Evolutionary conservation across 805 yeast species (phyloP), one percentile per base, ranked within the genome.

Genomic region (Ogataea nakhonphanomensis): DNA sequence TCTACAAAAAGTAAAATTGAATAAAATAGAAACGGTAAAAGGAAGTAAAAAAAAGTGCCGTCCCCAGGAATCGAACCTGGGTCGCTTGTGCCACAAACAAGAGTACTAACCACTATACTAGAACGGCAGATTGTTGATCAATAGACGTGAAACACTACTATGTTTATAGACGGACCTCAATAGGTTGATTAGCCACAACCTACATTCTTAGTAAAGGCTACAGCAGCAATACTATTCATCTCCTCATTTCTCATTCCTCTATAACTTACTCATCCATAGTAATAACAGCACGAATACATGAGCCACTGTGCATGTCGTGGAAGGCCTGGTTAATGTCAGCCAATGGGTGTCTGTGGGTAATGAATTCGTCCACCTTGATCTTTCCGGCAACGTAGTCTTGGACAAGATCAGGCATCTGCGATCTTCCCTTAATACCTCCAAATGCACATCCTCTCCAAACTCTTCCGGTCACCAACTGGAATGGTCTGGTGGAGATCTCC

Each of bases 401-500:
- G 43, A 93, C 95, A 43, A 90, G 74, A 14, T 80, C 87, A 36
- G 95, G 97, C 72, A 93, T 77, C 71, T 93, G 96, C 29, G 96
- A 63, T 73, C 97, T 84, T 62, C 99, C 98, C 71, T 93, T 93
- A 61, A 93, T 89, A 65, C 98, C 99, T 58, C 99, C 99, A 56
- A 88, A 93, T n/a, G 99, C 99, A 59, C 95, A 87, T 57, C 99
- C 99, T 66, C 79, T 85, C 98, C 99, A 91, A 38, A 86, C 95
- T 70, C 99, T 83, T 55, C 99, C 99, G 30, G 98, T 93, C 50
- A 93, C 98, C 66, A 93, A 79, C 73, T 91, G 98, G 86, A 93
- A 93, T 46, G 99, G 99, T 69, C 98, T 81, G 34, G 98, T 93
- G 43, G 95, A 69, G 50, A 95, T 90, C 70, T 93, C 98, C 69